Evolutionary conservation across 495 filamentous ascomycete species (phyloP).

Genomic region (Tuber indicum): DNA sequence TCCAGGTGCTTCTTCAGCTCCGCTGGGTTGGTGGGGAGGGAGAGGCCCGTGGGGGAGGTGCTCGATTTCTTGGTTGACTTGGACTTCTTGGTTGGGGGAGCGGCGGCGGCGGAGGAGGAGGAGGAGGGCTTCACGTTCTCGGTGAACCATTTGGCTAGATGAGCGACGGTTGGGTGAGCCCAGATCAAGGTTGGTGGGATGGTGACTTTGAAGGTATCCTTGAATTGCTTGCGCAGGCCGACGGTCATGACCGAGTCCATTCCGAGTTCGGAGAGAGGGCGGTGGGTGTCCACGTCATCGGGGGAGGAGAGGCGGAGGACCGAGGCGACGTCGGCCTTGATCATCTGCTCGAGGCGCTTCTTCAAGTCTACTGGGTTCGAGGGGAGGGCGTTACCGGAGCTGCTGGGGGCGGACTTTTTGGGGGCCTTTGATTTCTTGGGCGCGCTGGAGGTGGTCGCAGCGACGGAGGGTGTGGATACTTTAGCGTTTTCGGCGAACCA

Average conservation of each 20-base stretch:
- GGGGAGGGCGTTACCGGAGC: not conserved
- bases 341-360: not conserved
- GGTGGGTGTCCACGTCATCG: conserved; percentile 43
- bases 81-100: conserved; percentile 1
- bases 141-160: conserved; percentile 43
- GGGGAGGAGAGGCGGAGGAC: conserved; percentile 2
- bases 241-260: conserved; percentile 49
- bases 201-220: conserved; percentile 44
- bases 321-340: not conserved
- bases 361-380: not conserved
- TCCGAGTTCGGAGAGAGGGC: conserved; percentile 45
- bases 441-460: not conserved
- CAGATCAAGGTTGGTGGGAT: conserved; percentile 47
- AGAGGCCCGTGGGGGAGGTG: not conserved
- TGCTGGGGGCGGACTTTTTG: conserved; percentile 2
- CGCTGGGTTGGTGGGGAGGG: not conserved
- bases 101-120: not conserved
- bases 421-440: not conserved
- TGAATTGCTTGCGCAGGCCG: conserved; percentile 44
- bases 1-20: not conserved
- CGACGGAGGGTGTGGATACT: not conserved
- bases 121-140: conserved; percentile 16
- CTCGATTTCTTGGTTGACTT: conserved; percentile 2
- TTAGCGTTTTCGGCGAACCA: conserved; percentile 40
- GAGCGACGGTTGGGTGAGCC: conserved; percentile 44